A percentile compares a stretch with the other conserved stretches of the same genome.
These are phyloP conservation scores for Lumnitzera racemosa DNA, from an alignment of 345 rosid genomes.

Conservation along the genomic window DNA sequence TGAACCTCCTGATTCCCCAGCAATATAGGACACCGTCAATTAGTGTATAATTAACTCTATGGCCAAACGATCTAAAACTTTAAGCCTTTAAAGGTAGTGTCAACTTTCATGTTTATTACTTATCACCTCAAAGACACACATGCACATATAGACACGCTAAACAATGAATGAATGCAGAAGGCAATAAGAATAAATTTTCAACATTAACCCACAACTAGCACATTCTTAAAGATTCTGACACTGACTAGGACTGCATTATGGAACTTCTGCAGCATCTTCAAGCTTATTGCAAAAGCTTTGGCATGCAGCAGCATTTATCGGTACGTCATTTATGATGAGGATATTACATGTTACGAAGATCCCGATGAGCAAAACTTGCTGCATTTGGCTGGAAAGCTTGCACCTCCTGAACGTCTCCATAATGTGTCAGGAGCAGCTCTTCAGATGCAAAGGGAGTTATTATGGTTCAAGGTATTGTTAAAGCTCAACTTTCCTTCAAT, in stretches of 20 bases:
- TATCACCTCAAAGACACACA: too few species aligned
- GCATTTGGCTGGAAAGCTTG: conserved; percentile 15
- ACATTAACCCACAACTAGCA: not conserved
- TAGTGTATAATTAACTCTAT: too few species aligned
- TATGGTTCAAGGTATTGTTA: conserved; percentile 16
- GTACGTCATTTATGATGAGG: not conserved
- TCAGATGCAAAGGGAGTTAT: conserved; percentile 9
- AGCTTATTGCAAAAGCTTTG: conserved; percentile 3
- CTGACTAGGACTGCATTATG: not conserved
- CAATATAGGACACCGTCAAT: too few species aligned
- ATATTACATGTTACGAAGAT: conserved; percentile 2
- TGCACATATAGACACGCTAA: not conserved
- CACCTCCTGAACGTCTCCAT: conserved; percentile 5
- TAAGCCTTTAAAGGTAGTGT: too few species aligned
- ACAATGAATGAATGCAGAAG: not conserved
- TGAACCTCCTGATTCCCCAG: too few species aligned
- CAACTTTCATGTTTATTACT: too few species aligned
- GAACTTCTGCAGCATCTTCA: conserved; percentile 3
- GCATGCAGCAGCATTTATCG: not conserved
- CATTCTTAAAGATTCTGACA: not conserved
- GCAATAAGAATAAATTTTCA: not conserved
- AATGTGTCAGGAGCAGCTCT: conserved; percentile 16
- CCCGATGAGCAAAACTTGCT: conserved; percentile 8
- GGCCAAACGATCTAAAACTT: too few species aligned
- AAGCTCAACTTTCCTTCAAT: not conserved